A percentile compares a stretch with the other conserved stretches of the same genome.
Conservation (phyloP, 192 early-diverging fungal species). For the Haplosporangium gracile region DNA sequence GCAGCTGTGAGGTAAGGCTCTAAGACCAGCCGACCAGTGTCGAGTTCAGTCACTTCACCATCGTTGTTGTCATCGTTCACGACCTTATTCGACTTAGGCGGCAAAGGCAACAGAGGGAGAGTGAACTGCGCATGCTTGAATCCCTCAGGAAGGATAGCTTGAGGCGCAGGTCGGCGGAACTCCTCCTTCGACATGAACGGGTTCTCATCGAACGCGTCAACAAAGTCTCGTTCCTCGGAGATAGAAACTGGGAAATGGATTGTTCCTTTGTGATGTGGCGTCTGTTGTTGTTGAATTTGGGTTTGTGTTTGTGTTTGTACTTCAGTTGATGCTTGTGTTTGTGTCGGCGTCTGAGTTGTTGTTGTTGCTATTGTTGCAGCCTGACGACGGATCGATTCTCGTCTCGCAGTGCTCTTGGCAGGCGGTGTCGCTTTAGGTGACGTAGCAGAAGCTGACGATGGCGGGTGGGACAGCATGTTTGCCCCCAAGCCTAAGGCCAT, state of each 20-base stretch:
- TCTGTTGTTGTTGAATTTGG: background rate
- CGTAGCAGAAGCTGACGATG: background rate
- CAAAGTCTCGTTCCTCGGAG: background rate
- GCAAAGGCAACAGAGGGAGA: background rate
- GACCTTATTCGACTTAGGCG: background rate
- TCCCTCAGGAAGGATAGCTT: slow-evolving; percentile 13
- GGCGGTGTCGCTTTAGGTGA: background rate
- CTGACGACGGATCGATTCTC: background rate
- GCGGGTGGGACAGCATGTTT: background rate
- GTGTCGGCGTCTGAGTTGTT: background rate
- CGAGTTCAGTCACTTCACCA: background rate
- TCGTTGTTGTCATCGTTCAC: background rate
- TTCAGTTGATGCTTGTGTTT: slow-evolving; percentile 2
- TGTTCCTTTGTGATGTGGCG: background rate
- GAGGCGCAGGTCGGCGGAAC: slow-evolving; percentile 7
- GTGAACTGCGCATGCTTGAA: slow-evolving; percentile 9
- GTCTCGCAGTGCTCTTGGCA: background rate
- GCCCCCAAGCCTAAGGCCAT: background rate
- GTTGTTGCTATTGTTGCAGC: slow-evolving; percentile 2
- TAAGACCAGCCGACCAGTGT: slow-evolving; percentile 14
- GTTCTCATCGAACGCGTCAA: background rate
- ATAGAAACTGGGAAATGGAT: background rate
- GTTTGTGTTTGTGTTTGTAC: background rate
- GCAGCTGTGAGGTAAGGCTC: slow-evolving; percentile 12
- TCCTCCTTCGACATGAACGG: slow-evolving; percentile 17